Conservation (phyloP, 2,329 filamentous ascomycete species). For the Scopulariopsis brevicaulis region DNA sequence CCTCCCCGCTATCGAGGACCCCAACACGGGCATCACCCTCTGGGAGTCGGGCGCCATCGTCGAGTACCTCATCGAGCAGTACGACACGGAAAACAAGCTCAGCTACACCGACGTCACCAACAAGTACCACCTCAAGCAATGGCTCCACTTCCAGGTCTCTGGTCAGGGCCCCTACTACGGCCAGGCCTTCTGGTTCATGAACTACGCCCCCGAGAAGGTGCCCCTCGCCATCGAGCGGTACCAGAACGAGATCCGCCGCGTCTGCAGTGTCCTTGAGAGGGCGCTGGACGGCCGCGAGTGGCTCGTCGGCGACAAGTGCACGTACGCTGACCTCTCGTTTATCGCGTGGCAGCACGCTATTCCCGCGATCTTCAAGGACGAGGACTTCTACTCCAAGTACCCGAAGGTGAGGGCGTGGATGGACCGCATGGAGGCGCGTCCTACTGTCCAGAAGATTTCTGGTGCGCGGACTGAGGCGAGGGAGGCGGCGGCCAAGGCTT, state of each 20-base stretch:
- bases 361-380: neutral
- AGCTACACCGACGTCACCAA: conserved; percentile 5
- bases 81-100: conserved; percentile 13
- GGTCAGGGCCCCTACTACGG: conserved; percentile 31
- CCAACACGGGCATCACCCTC: conserved; percentile 19
- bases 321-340: conserved; percentile 26
- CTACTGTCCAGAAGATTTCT: neutral
- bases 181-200: conserved; percentile 23
- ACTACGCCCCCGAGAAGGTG: conserved; percentile 27
- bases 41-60: conserved; percentile 18
- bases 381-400: neutral
- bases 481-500: neutral
- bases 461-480: neutral
- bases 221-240: conserved; percentile 33
- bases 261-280: conserved; percentile 30
- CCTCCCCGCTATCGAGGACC: conserved; percentile 20
- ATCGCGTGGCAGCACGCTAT: conserved; percentile 14
- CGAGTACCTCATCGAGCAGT: conserved; percentile 14
- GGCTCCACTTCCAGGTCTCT: conserved; percentile 9
- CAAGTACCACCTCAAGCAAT: conserved; percentile 8
- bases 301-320: conserved; percentile 29
- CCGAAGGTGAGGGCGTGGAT: conserved; percentile 2
- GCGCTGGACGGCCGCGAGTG: conserved; percentile 20
- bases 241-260: conserved; percentile 29
- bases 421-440: neutral